A percentile compares a stretch with the other conserved stretches of the same genome.
Evolutionary conservation across 208 protist species (phyloP).

Genomic region (Crithidia sp.): DNA sequence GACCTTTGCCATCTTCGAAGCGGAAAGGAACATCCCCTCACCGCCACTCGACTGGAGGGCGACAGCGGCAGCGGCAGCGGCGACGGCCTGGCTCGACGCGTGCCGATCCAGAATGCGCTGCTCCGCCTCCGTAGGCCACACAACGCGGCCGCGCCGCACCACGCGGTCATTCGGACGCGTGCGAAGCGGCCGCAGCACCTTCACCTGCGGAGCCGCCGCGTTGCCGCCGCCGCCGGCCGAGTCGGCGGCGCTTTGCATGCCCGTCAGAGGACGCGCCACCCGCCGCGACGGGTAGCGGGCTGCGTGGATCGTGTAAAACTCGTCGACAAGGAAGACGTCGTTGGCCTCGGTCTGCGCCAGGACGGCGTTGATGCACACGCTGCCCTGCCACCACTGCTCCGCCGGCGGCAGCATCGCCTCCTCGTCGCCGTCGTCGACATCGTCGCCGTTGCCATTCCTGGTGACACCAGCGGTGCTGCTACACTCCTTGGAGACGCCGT

Average conservation of each 20-base stretch:
- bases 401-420: slow-evolving; percentile 49
- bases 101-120: slow-evolving; percentile 41
- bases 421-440: slow-evolving; percentile 31
- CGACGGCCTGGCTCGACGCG: slow-evolving; percentile 6
- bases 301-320: slow-evolving; percentile 85
- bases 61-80: background rate
- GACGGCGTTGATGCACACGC: slow-evolving; percentile 76
- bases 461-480: background rate
- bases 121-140: slow-evolving; percentile 45
- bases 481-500: background rate
- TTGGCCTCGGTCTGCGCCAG: slow-evolving; percentile 80
- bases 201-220: slow-evolving; percentile 51
- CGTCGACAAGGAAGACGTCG: slow-evolving; percentile 89
- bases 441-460: slow-evolving; percentile 30
- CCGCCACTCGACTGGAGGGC: background rate
- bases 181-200: slow-evolving; percentile 60
- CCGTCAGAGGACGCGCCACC: slow-evolving; percentile 24
- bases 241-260: background rate
- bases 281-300: slow-evolving; percentile 65
- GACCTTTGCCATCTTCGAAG: background rate
- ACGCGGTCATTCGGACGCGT: slow-evolving; percentile 57
- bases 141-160: slow-evolving; percentile 54
- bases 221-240: background rate
- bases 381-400: slow-evolving; percentile 68
- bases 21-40: no score